phyloP scores from a whole-genome alignment of 306 rosid genomes.

The Quercus cerris region DNA sequence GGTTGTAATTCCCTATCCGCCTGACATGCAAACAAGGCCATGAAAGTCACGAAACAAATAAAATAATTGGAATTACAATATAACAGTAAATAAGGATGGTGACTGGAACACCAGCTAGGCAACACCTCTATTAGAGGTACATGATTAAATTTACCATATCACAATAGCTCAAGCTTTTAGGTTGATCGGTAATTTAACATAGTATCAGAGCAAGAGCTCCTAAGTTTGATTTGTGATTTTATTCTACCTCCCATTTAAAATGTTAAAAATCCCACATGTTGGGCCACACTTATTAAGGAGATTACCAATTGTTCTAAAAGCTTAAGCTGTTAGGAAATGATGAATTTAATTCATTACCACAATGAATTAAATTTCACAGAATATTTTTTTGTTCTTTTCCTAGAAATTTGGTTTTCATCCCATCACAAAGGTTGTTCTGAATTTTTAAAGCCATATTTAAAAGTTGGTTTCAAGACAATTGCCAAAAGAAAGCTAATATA shows the following conservation, averaged over 20 bases:
- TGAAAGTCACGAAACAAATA: conserved; percentile 33
- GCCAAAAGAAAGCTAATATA: conserved; percentile 9
- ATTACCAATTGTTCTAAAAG: too few relatives aligned
- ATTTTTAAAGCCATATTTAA: background rate
- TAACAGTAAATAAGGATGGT: conserved; percentile 10
- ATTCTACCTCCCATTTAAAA: too few relatives aligned
- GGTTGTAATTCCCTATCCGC: conserved; percentile 94
- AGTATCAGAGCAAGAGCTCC: too few relatives aligned
- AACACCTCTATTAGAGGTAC: background rate
- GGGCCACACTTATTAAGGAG: too few relatives aligned
- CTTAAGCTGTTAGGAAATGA: too few relatives aligned
- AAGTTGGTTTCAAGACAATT: conserved; percentile 17
- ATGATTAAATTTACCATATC: too few relatives aligned
- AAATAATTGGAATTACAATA: conserved; percentile 16
- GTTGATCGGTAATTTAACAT: too few relatives aligned
- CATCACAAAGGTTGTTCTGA: background rate
- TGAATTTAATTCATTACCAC: conserved; percentile 4
- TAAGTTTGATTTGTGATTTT: too few relatives aligned
- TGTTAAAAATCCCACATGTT: too few relatives aligned
- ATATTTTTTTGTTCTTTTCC: background rate
- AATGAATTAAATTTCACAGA: conserved; percentile 2
- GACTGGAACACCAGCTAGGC: conserved; percentile 7
- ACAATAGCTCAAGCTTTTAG: too few relatives aligned
- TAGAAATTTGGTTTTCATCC: background rate
- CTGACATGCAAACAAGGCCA: conserved; percentile 51